These are phyloP conservation scores for Lobosporangium transversale DNA, from an alignment of 192 early-diverging fungal genomes.

Conservation along the genomic window DNA sequence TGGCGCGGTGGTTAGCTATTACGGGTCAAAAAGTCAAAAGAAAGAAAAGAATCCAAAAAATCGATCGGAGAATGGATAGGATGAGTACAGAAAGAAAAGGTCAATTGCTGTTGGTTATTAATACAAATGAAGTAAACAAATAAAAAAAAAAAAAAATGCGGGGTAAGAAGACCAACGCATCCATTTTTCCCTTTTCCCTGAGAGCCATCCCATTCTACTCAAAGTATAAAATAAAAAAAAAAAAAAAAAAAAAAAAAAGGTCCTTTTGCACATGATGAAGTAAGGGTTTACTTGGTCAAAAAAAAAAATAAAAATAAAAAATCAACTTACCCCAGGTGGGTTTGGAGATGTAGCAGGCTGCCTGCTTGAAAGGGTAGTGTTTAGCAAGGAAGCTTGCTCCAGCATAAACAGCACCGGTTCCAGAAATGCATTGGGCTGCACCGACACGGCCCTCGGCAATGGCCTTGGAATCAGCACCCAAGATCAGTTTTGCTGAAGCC, in stretches of 20 bases:
- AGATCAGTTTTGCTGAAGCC: conserved; percentile 84
- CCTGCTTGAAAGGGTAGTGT: conserved; percentile 68
- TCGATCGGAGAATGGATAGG: not conserved
- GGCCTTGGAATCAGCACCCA: conserved; percentile 80
- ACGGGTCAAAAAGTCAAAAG: not conserved
- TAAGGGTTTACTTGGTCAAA: not conserved
- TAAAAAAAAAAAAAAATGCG: conserved; percentile 5
- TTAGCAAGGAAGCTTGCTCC: conserved; percentile 85
- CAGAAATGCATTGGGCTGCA: conserved; percentile 92
- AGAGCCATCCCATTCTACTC: conserved; percentile 7
- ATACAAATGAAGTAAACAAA: no score
- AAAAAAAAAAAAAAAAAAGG: conserved; percentile 5
- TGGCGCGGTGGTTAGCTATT: conserved; percentile 87
- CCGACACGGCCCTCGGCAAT: conserved; percentile 75
- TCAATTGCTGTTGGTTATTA: no score
- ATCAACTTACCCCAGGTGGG: conserved; percentile 90
- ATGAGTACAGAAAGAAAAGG: no score
- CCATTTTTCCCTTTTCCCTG: not conserved
- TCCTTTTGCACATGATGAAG: conserved; percentile 18
- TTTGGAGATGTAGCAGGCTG: conserved; percentile 87
- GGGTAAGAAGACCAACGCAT: not conserved
- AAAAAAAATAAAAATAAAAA: conserved; percentile 1
- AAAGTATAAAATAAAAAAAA: conserved; percentile 12
- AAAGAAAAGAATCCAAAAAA: no score
- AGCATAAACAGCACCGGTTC: conserved; percentile 90